Percentiles rank a stretch among this genome's conserved stretches.
phyloP scores from a whole-genome alignment of 2,329 filamentous ascomycete genomes.

The Ceratocystis destructans region DNA sequence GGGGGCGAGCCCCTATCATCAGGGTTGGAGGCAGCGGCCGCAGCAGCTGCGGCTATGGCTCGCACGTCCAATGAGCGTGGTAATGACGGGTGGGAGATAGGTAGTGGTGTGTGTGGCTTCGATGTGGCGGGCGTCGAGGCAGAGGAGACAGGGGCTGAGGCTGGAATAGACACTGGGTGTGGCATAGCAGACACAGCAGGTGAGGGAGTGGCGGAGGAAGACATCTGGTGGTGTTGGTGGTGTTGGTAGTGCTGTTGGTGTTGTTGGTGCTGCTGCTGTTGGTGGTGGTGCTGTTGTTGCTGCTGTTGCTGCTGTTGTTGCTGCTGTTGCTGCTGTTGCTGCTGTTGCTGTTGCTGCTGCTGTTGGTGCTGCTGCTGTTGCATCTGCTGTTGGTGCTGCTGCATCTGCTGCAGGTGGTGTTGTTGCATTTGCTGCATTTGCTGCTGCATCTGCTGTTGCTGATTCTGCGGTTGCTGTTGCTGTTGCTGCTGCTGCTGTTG shows the following conservation, averaged over 20 bases:
- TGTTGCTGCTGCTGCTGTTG: constrained; percentile 35
- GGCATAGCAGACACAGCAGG: constrained; percentile 23
- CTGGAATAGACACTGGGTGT: constrained; percentile 18
- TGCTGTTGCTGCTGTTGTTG: constrained; percentile 23
- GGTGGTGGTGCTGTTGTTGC: not conserved
- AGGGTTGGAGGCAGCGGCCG: constrained; percentile 13
- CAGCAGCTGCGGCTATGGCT: not conserved
- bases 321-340: constrained; percentile 35
- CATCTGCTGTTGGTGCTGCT: constrained; percentile 23
- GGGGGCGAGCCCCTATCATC: constrained; percentile 23
- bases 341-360: constrained; percentile 6
- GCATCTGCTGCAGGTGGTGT: constrained; percentile 31
- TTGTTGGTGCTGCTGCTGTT: not conserved
- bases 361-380: not conserved
- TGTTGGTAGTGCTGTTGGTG: constrained; percentile 26
- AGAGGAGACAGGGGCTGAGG: constrained; percentile 17
- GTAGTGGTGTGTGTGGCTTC: constrained; percentile 23
- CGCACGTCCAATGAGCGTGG: constrained; percentile 13
- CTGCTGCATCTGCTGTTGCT: constrained; percentile 19
- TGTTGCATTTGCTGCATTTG: constrained; percentile 30
- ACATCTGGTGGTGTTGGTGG: constrained; percentile 37
- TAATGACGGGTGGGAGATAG: constrained; percentile 19
- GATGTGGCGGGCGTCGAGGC: constrained; percentile 13
- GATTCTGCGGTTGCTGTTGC: not conserved
- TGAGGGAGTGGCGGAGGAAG: constrained; percentile 29